These are phyloP conservation scores for Dipteronia dyeriana DNA, from an alignment of 345 rosid genomes.

Conservation along the genomic window DNA sequence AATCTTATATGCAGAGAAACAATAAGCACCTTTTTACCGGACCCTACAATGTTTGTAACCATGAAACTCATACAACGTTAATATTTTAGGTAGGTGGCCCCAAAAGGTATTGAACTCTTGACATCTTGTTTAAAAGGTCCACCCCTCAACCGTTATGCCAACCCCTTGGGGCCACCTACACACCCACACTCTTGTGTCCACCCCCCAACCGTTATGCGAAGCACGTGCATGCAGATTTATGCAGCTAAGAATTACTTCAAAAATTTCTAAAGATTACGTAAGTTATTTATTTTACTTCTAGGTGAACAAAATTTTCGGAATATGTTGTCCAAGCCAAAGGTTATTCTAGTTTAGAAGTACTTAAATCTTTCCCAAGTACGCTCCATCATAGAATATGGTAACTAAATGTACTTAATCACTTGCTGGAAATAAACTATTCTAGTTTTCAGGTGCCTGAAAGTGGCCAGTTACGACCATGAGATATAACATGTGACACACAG, in stretches of 20 bases:
- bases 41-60: background rate
- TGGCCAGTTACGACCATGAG: background rate
- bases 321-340: background rate
- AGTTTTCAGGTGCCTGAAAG: background rate
- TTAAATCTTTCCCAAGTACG: background rate
- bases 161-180: background rate
- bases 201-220: too few species aligned
- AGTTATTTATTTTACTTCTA: background rate
- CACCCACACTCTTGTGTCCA: too few species aligned
- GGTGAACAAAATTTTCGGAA: background rate
- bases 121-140: background rate
- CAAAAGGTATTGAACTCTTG: background rate
- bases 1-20: background rate
- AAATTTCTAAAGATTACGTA: background rate
- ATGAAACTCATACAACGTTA: background rate
- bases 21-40: background rate
- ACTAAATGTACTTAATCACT: slow-evolving; percentile 6
- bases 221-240: too few species aligned
- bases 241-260: background rate
- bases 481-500: background rate
- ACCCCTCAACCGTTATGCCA: background rate
- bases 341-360: slow-evolving; percentile 2
- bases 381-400: background rate
- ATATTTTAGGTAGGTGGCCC: background rate
- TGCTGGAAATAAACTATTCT: background rate